A percentile compares a stretch with the other conserved stretches of the same genome.
Conservation (phyloP, 1,284 basidiomycete species). For the Sphaerobolus stellatus region DNA sequence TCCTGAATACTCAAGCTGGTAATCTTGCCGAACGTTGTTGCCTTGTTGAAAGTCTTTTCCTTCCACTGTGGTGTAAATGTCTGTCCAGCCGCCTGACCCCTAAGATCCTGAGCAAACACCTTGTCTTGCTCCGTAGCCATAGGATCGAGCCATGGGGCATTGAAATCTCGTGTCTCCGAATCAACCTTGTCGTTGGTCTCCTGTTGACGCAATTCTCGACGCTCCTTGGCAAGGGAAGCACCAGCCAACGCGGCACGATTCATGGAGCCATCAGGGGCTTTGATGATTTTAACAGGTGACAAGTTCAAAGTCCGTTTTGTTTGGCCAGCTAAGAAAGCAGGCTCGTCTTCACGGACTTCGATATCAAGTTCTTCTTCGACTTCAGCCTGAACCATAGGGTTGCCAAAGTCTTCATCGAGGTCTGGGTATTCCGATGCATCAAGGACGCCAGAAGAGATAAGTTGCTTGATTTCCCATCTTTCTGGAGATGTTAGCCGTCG, state of each 20-base stretch:
- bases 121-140: slow-evolving; percentile 89
- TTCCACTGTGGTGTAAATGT: slow-evolving; percentile 92
- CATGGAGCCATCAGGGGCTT: slow-evolving; percentile 91
- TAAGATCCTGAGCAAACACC: slow-evolving; percentile 91
- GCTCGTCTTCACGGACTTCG: slow-evolving; percentile 96
- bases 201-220: slow-evolving; percentile 90
- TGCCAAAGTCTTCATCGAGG: slow-evolving; percentile 86
- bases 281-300: slow-evolving; percentile 96
- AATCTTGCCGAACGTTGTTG: slow-evolving; percentile 94
- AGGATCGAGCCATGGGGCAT: slow-evolving; percentile 95
- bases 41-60: slow-evolving; percentile 91
- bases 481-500: slow-evolving; percentile 96
- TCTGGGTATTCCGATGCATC: slow-evolving; percentile 96
- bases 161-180: slow-evolving; percentile 90
- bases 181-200: slow-evolving; percentile 95
- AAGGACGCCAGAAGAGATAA: slow-evolving; percentile 93
- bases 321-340: slow-evolving; percentile 94
- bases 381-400: slow-evolving; percentile 77
- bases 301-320: slow-evolving; percentile 94
- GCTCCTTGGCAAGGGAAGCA: slow-evolving; percentile 91
- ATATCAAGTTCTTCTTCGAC: slow-evolving; percentile 97
- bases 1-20: slow-evolving; percentile 91
- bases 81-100: slow-evolving; percentile 80
- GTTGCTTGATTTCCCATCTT: slow-evolving; percentile 98
- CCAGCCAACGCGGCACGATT: slow-evolving; percentile 95